A percentile compares a stretch with the other conserved stretches of the same genome.
phyloP scores from a whole-genome alignment of 2,329 filamentous ascomycete species.

The Ceratocystiopsis minuta region DNA sequence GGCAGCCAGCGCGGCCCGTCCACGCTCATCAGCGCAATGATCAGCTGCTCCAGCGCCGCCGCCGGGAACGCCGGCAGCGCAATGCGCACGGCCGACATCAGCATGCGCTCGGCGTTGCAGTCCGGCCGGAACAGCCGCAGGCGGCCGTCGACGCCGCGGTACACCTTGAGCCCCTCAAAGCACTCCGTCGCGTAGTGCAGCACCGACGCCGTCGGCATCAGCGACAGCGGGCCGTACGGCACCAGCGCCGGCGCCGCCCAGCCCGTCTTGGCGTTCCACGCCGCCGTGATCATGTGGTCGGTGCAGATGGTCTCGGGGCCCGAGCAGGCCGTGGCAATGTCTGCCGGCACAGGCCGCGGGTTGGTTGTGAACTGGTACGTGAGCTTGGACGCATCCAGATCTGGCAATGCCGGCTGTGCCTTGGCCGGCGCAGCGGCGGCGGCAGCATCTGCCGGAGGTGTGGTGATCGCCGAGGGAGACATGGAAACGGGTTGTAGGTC shows the following conservation, averaged over 20 bases:
- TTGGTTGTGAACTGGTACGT: conserved; percentile 32
- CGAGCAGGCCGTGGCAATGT: conserved; percentile 26
- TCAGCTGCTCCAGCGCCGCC: conserved; percentile 53
- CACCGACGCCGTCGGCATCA: conserved; percentile 65
- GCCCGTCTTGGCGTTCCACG: conserved; percentile 46
- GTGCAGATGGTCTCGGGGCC: conserved; percentile 43
- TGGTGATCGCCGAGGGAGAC: conserved; percentile 11
- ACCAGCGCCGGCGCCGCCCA: conserved; percentile 59
- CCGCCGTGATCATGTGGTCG: conserved; percentile 73
- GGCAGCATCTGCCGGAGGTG: conserved; percentile 3
- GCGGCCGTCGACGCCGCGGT: conserved; percentile 58
- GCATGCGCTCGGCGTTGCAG: conserved; percentile 50
- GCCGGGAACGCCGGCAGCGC: conserved; percentile 59
- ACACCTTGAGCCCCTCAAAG: conserved; percentile 72
- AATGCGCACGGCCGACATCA: conserved; percentile 44
- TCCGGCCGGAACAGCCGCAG: conserved; percentile 64
- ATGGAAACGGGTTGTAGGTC: conserved; percentile 7
- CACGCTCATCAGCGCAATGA: conserved; percentile 50
- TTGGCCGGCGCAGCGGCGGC: conserved; percentile 12
- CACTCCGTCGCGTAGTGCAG: conserved; percentile 85
- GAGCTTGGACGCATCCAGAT: conserved; percentile 44
- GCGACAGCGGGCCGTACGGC: conserved; percentile 58
- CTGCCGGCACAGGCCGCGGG: conserved; percentile 31
- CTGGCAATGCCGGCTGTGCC: conserved; percentile 31
- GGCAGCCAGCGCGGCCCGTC: conserved; percentile 64